These are phyloP conservation scores for Trichosporon ovoides DNA, from an alignment of 1,284 basidiomycete species.

Conservation along the genomic window DNA sequence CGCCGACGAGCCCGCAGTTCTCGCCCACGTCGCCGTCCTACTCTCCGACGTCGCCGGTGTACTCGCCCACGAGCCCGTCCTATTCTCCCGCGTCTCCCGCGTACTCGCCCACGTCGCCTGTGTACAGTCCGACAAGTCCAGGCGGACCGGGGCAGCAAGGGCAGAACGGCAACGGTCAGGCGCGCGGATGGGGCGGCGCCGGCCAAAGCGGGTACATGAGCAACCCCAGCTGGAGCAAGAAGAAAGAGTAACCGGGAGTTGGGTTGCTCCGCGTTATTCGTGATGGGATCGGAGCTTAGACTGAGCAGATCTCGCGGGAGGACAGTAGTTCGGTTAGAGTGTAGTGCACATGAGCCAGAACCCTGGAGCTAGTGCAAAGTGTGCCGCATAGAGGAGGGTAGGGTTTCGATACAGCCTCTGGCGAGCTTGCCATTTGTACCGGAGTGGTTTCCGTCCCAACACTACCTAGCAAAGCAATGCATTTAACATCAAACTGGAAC, in stretches of 20 bases:
- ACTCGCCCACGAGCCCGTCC: constrained; percentile 64
- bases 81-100: constrained; percentile 49
- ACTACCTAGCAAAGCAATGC: not conserved
- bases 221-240: constrained; percentile 23
- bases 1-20: constrained; percentile 51
- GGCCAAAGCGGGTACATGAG: constrained; percentile 15
- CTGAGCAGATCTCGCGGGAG: too few relatives aligned
- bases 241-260: not conserved
- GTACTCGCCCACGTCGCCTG: constrained; percentile 42
- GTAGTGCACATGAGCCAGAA: too few relatives aligned
- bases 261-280: too few relatives aligned
- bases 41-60: constrained; percentile 45
- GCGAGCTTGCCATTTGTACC: not conserved
- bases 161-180: constrained; percentile 5
- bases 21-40: constrained; percentile 38
- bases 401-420: too few relatives aligned
- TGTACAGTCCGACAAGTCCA: constrained; percentile 71
- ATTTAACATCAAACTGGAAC: not conserved
- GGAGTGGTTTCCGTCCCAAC: not conserved
- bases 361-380: too few relatives aligned
- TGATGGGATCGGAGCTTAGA: too few relatives aligned
- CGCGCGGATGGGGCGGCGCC: constrained; percentile 14
- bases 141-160: constrained; percentile 13
- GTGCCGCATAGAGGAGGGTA: too few relatives aligned
- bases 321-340: too few relatives aligned